Evolutionary conservation across 352 stramenopile genomes (phyloP).

Genomic region (Blastocystis sp.): DNA sequence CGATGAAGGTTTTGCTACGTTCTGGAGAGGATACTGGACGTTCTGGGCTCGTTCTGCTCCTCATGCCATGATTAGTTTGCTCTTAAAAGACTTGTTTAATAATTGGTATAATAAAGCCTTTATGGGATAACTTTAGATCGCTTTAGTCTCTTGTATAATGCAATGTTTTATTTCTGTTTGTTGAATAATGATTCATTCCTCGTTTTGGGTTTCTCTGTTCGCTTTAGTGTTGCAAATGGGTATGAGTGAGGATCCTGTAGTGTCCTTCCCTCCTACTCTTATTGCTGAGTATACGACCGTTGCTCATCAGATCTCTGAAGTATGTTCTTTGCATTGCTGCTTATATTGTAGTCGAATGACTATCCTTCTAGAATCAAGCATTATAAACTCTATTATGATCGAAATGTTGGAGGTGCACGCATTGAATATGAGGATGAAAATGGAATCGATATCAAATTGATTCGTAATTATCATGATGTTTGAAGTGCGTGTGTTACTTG

Average conservation of each 20-base stretch:
- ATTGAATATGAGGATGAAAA: constrained; percentile 4
- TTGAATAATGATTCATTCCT: background rate
- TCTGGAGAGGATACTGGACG: constrained; percentile 92
- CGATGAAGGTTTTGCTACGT: constrained; percentile 85
- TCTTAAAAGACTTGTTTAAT: constrained; percentile 80
- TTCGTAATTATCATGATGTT: constrained; percentile 3
- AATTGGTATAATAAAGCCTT: constrained; percentile 50
- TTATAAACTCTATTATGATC: constrained; percentile 10
- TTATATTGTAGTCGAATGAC: background rate
- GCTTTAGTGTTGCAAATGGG: background rate
- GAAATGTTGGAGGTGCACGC: background rate
- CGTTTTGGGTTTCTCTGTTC: background rate
- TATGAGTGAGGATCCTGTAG: background rate
- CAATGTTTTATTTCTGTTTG: background rate
- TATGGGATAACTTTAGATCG: background rate
- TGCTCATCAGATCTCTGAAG: constrained; percentile 29
- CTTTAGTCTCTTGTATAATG: background rate
- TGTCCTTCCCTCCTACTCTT: background rate
- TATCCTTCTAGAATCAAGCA: background rate
- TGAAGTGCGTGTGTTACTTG: background rate
- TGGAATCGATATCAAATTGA: background rate
- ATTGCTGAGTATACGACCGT: background rate
- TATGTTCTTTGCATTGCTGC: background rate
- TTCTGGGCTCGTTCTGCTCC: constrained; percentile 95
- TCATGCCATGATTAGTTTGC: constrained; percentile 98